Conservation (phyloP, 2,329 filamentous ascomycete species). For the Calonectria crousiana region DNA sequence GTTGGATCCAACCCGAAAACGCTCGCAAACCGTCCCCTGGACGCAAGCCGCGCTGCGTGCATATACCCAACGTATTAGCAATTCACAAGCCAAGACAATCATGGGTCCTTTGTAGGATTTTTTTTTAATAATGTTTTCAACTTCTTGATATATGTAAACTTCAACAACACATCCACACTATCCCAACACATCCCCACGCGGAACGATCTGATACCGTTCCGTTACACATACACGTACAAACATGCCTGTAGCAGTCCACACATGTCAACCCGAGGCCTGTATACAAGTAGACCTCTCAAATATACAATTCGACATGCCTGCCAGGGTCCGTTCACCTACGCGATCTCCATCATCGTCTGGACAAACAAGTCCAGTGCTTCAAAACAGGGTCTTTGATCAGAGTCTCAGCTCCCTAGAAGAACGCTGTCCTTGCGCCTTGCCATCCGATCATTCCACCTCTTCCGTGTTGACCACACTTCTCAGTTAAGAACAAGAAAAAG, state of each 20-base stretch:
- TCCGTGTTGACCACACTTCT: conserved; percentile 31
- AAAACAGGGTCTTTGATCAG: conserved; percentile 35
- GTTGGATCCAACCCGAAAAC: not conserved
- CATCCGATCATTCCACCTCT: conserved; percentile 38
- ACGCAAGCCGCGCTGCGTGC: not conserved
- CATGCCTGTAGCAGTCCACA: conserved; percentile 21
- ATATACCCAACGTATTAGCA: not conserved
- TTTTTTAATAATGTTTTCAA: conserved; percentile 34
- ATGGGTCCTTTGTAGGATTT: conserved; percentile 35
- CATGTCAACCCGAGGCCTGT: conserved; percentile 36
- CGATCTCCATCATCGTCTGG: not conserved
- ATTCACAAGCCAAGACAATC: not conserved
- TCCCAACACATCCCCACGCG: conserved; percentile 10
- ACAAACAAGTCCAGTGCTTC: conserved; percentile 8
- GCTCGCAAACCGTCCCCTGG: not conserved
- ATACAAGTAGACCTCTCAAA: conserved; percentile 37
- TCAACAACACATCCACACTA: conserved; percentile 29
- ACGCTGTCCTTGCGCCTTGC: conserved; percentile 31
- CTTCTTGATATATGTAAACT: conserved; percentile 37
- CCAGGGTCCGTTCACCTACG: conserved; percentile 10
- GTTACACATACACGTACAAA: conserved; percentile 18
- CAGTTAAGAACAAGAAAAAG: conserved; percentile 29
- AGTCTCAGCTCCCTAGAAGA: conserved; percentile 11
- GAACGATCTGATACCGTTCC: conserved; percentile 17
- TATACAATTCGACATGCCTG: conserved; percentile 44